phyloP scores from a whole-genome alignment of 495 filamentous ascomycete genomes.

The Patellaria atrata region DNA sequence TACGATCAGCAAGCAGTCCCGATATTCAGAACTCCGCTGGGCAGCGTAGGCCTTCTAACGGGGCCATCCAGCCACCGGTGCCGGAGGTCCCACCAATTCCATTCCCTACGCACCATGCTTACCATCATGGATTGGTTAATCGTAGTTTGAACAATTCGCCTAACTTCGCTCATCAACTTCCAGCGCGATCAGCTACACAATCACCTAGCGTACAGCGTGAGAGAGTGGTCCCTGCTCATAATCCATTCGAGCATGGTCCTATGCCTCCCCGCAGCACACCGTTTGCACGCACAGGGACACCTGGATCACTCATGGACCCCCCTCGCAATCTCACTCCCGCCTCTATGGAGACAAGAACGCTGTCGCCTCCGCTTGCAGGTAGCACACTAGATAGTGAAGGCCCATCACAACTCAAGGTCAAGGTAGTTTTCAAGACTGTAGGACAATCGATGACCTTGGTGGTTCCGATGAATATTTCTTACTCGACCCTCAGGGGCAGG shows the following conservation, averaged over 20 bases:
- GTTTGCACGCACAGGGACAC: too few species aligned
- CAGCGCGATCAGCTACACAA: conserved; percentile 33
- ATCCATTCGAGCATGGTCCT: conserved; percentile 12
- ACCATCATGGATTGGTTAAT: conserved; percentile 44
- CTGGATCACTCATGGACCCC: too few species aligned
- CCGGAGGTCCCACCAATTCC: conserved; percentile 52
- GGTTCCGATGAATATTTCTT: conserved; percentile 82
- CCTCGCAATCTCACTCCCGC: conserved; percentile 15
- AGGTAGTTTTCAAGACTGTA: conserved; percentile 68
- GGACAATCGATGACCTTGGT: conserved; percentile 79
- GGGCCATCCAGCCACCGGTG: conserved; percentile 47
- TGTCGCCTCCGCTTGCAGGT: conserved; percentile 16
- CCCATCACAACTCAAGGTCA: conserved; percentile 74
- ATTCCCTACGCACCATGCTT: conserved; percentile 47
- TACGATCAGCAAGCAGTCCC: conserved; percentile 57
- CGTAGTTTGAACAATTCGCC: conserved; percentile 57
- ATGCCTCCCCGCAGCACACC: too few species aligned
- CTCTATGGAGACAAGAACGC: conserved; percentile 17
- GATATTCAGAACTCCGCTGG: conserved; percentile 44
- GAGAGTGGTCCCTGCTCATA: conserved; percentile 15
- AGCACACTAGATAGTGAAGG: conserved; percentile 7
- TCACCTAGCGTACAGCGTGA: conserved; percentile 28
- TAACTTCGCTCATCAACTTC: conserved; percentile 35
- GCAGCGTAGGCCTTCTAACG: conserved; percentile 35
- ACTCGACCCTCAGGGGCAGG: conserved; percentile 84